Evolutionary conservation across 108 stramenopile genomes (phyloP), one percentile per base, ranked within the genome.

Genomic region (Phaeodactylum tricornutum): DNA sequence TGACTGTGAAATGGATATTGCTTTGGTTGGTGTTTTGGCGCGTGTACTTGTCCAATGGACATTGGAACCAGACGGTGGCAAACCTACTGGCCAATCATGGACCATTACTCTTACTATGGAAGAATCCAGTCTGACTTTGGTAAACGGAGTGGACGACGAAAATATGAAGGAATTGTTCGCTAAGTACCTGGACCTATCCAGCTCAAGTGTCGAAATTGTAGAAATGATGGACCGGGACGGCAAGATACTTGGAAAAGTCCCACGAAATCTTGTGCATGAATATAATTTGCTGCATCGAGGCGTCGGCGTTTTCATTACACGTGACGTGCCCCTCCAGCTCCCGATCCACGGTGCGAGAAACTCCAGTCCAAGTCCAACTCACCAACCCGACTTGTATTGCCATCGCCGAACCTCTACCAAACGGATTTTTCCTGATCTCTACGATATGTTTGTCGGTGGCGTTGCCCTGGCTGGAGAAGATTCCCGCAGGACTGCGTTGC

Each of bases 371-470:
- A 5, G 39, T 20, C 21, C 5, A 15, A 15, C 5, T 41, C 14
- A 15, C 9, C 27, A 28, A 9, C 72, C 75, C 14, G 45, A 61
- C 26, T 47, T 82, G 17, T 87, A 87, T 51, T 65, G 67, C 0
- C 85, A 87, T 52, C 81, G 69, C 30, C 70, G 85, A 14, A 64
- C 76, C 1, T 47, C 47, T n/a, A 64, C 64, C 9, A 87, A 87
- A 52, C 70, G 76, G 11, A 80, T 87, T 30, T 87, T 87, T 53
- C 85, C 85, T 9, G 67, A 67, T 9, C 48, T 87, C 12, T 87
- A 83, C 43, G 85, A 87, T 34, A 87, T 87, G 85, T 87, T 82
- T 57, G 79, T 87, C 0, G 85, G 85, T n/a, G 85, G 85, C 6
- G 68, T 87, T 1, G 72, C 75, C 0, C 29, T 59, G 19, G 55